A percentile compares a stretch with the other conserved stretches of the same genome.
Evolutionary conservation across 2,329 filamentous ascomycete species (phyloP).

Genomic region (Sclerotinia nivalis): DNA sequence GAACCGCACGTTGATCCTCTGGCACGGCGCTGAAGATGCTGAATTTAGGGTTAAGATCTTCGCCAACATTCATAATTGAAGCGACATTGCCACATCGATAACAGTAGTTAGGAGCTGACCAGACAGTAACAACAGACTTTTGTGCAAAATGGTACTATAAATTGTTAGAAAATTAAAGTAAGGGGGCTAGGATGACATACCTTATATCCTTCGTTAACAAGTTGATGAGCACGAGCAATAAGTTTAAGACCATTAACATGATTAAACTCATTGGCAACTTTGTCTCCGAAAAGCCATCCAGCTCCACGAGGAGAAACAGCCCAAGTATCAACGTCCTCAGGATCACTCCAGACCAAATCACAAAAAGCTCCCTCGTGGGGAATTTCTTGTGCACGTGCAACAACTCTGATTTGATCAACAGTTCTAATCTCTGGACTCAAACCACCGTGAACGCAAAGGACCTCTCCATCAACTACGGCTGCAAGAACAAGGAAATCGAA

Average conservation of each 20-base stretch:
- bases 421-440: slow-evolving; percentile 73
- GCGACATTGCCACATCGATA: slow-evolving; percentile 57
- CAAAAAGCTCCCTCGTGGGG: slow-evolving; percentile 77
- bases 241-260: slow-evolving; percentile 72
- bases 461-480: slow-evolving; percentile 72
- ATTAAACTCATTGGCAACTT: slow-evolving; percentile 74
- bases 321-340: slow-evolving; percentile 71
- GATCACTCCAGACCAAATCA: slow-evolving; percentile 75
- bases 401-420: slow-evolving; percentile 72
- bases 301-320: slow-evolving; percentile 68
- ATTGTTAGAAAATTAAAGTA: slow-evolving; percentile 37
- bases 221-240: slow-evolving; percentile 72
- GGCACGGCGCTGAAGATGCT: slow-evolving; percentile 90
- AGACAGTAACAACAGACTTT: slow-evolving; percentile 85
- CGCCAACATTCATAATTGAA: slow-evolving; percentile 85
- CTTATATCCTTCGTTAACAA: slow-evolving; percentile 78
- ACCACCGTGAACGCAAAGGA: slow-evolving; percentile 72
- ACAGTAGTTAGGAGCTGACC: slow-evolving; percentile 53
- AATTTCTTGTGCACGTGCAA: slow-evolving; percentile 73
- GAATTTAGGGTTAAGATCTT: slow-evolving; percentile 85
- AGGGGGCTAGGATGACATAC: slow-evolving; percentile 40
- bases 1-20: slow-evolving; percentile 78
- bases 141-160: slow-evolving; percentile 85
- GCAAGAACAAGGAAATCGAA: slow-evolving; percentile 76
- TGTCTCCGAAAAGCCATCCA: slow-evolving; percentile 57